A percentile compares a stretch with the other conserved stretches of the same genome.
These are phyloP conservation scores for Neurospora crassa DNA, from an alignment of 2,329 filamentous ascomycete species.

Conservation along the genomic window DNA sequence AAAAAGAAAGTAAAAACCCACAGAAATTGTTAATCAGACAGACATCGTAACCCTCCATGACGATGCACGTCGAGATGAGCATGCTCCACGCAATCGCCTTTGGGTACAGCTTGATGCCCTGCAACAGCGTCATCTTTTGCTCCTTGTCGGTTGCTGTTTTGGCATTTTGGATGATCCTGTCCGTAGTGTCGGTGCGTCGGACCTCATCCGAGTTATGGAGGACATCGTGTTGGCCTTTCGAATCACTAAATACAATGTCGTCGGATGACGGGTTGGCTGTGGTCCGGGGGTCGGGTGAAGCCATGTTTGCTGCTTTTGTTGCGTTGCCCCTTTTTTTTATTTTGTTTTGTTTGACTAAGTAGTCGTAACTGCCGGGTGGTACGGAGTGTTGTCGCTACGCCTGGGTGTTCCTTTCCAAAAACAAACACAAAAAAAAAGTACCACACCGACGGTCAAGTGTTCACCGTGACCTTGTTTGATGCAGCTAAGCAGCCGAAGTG, in stretches of 20 bases:
- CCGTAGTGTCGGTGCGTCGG: slow-evolving; percentile 18
- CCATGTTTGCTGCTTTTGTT: background rate
- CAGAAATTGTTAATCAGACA: slow-evolving; percentile 76
- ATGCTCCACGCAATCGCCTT: slow-evolving; percentile 79
- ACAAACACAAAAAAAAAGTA: background rate
- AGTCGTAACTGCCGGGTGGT: background rate
- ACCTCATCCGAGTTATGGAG: slow-evolving; percentile 10
- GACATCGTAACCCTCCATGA: slow-evolving; percentile 86
- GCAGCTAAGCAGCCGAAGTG: background rate
- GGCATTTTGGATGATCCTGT: slow-evolving; percentile 34
- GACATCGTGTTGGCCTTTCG: slow-evolving; percentile 10
- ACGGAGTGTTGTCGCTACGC: background rate
- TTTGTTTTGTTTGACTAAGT: too few relatives aligned
- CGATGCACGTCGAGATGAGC: slow-evolving; percentile 81
- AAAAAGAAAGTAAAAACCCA: slow-evolving; percentile 17
- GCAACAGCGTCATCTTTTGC: slow-evolving; percentile 60
- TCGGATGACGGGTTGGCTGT: background rate
- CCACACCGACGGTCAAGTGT: background rate
- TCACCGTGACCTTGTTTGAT: background rate
- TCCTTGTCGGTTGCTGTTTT: slow-evolving; percentile 48
- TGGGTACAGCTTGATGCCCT: slow-evolving; percentile 75
- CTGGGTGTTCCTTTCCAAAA: background rate
- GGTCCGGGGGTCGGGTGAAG: background rate
- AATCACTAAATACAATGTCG: background rate
- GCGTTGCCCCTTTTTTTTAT: background rate